phyloP scores from a whole-genome alignment of 305 asterid genomes.

The Solanum hybrid region DNA sequence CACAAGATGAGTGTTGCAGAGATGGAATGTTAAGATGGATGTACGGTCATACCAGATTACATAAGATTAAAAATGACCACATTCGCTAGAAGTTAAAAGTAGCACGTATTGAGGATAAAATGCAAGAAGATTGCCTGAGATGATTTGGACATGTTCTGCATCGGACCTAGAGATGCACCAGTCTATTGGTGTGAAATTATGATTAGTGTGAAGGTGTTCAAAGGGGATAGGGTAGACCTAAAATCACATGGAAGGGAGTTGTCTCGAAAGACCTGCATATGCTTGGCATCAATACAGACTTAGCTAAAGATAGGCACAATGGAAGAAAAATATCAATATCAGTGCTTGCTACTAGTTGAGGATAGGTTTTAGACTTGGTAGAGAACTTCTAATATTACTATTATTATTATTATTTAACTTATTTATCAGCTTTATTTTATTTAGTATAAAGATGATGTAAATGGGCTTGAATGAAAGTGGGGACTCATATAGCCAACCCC shows the following conservation, averaged over 20 bases:
- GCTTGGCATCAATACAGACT: neutral
- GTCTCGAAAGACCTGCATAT: neutral
- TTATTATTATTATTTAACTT: neutral
- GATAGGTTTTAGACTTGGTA: neutral
- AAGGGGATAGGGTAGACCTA: neutral
- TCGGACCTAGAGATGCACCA: neutral
- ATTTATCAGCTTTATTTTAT: neutral
- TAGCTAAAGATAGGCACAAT: neutral
- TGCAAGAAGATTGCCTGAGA: neutral
- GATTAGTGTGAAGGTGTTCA: neutral
- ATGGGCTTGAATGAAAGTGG: neutral
- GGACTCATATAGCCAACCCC: neutral
- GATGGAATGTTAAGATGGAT: neutral
- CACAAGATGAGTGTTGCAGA: neutral
- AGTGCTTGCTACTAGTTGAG: neutral
- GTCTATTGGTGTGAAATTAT: neutral
- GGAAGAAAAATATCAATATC: neutral
- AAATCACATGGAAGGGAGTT: neutral
- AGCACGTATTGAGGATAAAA: neutral
- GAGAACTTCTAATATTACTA: neutral
- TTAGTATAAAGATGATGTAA: neutral
- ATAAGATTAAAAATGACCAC: neutral
- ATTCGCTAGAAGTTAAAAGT: neutral
- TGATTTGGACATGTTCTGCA: neutral
- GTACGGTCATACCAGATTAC: neutral